phyloP scores from a whole-genome alignment of 345 rosid genomes.

The Brassica nigra region DNA sequence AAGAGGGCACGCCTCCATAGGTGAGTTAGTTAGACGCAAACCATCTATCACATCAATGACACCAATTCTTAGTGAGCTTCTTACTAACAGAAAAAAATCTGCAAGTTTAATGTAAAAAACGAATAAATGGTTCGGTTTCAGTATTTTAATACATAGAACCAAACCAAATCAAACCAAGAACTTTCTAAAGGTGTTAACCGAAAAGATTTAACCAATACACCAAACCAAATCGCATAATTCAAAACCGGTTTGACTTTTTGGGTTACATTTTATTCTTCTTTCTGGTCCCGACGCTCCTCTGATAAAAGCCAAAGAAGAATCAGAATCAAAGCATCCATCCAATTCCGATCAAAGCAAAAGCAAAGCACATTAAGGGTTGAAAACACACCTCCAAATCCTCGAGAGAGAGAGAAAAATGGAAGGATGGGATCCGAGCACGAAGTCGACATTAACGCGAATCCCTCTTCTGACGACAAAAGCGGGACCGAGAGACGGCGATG shows the following conservation, averaged over 20 bases:
- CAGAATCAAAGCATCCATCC: conserved; percentile 13
- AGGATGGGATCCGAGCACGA: conserved; percentile 95
- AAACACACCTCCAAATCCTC: background rate
- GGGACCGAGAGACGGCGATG: conserved; percentile 85
- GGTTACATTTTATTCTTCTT: background rate
- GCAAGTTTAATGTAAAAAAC: too few species aligned
- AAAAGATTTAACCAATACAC: background rate
- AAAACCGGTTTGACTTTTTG: background rate
- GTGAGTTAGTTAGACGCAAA: too few species aligned
- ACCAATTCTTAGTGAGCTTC: too few species aligned
- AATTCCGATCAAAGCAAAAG: background rate
- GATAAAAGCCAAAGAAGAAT: background rate
- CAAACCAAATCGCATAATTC: conserved; percentile 1
- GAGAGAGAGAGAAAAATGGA: conserved; percentile 50
- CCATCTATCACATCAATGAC: too few species aligned
- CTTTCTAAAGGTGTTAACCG: background rate
- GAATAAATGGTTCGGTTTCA: too few species aligned
- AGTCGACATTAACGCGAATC: conserved; percentile 84
- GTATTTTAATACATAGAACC: background rate
- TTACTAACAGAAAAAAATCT: too few species aligned
- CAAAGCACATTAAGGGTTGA: background rate
- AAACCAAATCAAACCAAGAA: background rate
- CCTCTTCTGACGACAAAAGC: conserved; percentile 80
- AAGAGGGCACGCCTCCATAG: too few species aligned
- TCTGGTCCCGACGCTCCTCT: background rate